A percentile compares a stretch with the other conserved stretches of the same genome.
These are phyloP conservation scores for Medicago ruthenica DNA, from an alignment of 306 rosid genomes.

Conservation along the genomic window DNA sequence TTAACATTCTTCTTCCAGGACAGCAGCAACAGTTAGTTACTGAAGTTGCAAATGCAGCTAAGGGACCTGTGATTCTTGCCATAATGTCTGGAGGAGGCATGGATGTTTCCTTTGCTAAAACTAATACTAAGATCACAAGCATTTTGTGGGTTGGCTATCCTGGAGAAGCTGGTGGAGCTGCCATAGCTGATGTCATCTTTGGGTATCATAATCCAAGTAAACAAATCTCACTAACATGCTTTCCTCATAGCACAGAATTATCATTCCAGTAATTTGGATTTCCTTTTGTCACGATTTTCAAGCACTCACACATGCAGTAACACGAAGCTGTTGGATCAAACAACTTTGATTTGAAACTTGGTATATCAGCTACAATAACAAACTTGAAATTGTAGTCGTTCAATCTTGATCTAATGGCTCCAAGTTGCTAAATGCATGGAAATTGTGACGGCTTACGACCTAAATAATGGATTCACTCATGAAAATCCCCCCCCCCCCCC, in stretches of 20 bases:
- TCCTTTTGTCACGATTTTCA: not conserved
- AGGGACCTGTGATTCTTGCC: constrained; percentile 89
- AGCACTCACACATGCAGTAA: not conserved
- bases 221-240: constrained; percentile 21
- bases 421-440: not conserved
- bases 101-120: constrained; percentile 87
- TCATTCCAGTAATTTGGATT: not conserved
- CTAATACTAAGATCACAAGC: constrained; percentile 65
- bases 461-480: not conserved
- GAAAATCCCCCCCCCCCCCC: not conserved
- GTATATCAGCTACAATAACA: not conserved
- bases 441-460: not conserved
- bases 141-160: constrained; percentile 98
- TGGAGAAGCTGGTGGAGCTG: constrained; percentile 98
- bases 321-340: not conserved
- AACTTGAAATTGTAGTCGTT: not conserved
- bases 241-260: not conserved
- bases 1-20: constrained; percentile 79
- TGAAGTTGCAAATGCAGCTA: constrained; percentile 77
- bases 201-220: constrained; percentile 86
- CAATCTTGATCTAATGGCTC: not conserved
- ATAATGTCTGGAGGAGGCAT: constrained; percentile 98
- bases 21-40: constrained; percentile 72
- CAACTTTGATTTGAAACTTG: not conserved
- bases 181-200: constrained; percentile 87